Evolutionary conservation across 2,329 filamentous ascomycete species (phyloP), one percentile per base, ranked within the genome.

Genomic region (Ascochyta fabae): DNA sequence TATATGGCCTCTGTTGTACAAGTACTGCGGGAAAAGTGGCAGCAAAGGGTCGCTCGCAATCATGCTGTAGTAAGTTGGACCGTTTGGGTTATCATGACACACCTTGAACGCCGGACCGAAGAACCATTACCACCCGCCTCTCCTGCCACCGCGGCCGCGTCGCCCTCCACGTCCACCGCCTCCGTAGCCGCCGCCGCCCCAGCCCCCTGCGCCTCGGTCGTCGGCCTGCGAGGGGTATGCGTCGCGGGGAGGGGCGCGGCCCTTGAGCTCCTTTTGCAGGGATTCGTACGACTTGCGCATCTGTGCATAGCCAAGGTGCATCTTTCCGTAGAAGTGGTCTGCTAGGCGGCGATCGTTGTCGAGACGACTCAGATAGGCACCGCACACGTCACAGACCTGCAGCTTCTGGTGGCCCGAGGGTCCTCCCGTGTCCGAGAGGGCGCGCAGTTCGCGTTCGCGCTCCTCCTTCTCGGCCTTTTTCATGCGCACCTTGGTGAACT

Each of bases 311-410:
- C 95, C 95, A 53, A 99, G 80, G 73, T 99, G 95, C 95, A 99
- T 99, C 82, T 99, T 99, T 22, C 95, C 95, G 77, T 97, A 98
- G 74, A 99, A 99, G 76, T 99, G 95, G 74, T 99, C 95, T 19
- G 95, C 95, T 71, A 99, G 77, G 27, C 95, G 85, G 33, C 95
- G 86, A 75, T 99, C 95, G 72, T 99, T 99, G 74, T 99, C 95
- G 29, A 99, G 84, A 22, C 95, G 82, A 60, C 88, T 92, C 34
- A 99, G 84, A 75, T 98, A 99, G 6, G 95, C 95, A 60, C 95
- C 95, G 76, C 95, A 99, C 1, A 98, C 95, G 77, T 99, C 95
- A 82, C 95, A 99, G 42, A 99, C 95, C 75, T 99, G 95, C 36
- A 99, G 82, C 76, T 99, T 99, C 80, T 99, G 95, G 77, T 99